Evolutionary conservation across 1,284 basidiomycete species (phyloP), one percentile per base, ranked within the genome.

Genomic region (Athelia psychrophila): DNA sequence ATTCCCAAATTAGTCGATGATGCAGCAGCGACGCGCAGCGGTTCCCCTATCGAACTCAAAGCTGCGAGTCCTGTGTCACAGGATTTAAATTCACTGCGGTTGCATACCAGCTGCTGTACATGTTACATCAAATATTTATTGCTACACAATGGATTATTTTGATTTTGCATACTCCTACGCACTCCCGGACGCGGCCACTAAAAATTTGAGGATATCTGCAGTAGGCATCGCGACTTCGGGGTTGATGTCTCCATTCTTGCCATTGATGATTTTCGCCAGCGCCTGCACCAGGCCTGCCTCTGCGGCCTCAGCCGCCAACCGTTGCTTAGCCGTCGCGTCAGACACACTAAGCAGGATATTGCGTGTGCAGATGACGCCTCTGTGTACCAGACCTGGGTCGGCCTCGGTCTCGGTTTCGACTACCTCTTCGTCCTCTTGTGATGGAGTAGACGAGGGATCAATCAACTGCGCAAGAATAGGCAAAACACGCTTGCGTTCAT

Each of bases 311-410:
- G 74, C 70, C 5, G 68, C 70, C 20, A 88, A 62, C 49, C 67
- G 64, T 51, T 71, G 70, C 49, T 70, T 67, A 20, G 66, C 61
- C 9, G 64, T 60, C 33, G 63, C 59, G 54, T 77, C 74, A 22
- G 73, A 57, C 19, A 79, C 67, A 50, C 71, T 76, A 12, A 73
- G 60, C 47, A 91, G 68, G 42, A 93, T 67, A 59, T 91, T 92
- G 35, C 75, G 71, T 15, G 86, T 67, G 60, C 88, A 87, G 24
- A 92, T 77, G 1, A 88, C 78, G 2, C 85, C 91, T 33, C 93
- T 83, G 65, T 93, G 86, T 8, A 86, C 75, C 33, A 93, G 76
- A 3, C 86, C 88, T 0, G 80, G 72, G 60, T 88, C 73, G 44
- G 62, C 56, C 50, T 68, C 55, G 15, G 56, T 57, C 10, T 58